Percentiles rank a stretch among this genome's conserved stretches.
Conservation (phyloP, 2,329 filamentous ascomycete species). For the Phaeosphaeria sp. region DNA sequence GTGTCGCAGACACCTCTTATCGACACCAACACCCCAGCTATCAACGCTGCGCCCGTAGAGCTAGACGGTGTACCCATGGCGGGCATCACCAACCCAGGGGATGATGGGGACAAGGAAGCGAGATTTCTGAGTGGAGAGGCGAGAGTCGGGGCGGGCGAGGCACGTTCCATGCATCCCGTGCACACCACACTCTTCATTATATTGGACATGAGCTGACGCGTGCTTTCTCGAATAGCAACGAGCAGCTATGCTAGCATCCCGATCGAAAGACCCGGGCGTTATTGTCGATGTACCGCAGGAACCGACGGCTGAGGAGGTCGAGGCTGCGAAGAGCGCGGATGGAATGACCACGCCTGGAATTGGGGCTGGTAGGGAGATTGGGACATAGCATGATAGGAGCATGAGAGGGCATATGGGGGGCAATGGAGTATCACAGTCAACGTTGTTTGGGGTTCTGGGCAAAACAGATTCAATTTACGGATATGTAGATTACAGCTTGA, state of each 20-base stretch:
- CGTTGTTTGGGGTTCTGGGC: too few relatives aligned
- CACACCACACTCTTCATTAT: too few relatives aligned
- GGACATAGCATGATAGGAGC: not conserved
- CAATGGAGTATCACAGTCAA: too few relatives aligned
- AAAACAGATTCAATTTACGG: too few relatives aligned
- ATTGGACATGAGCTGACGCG: not conserved
- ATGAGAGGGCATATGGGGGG: too few relatives aligned
- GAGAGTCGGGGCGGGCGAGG: conserved; percentile 29
- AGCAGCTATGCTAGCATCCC: conserved; percentile 44
- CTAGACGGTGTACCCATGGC: conserved; percentile 45
- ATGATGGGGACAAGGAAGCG: conserved; percentile 37
- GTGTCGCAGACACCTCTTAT: conserved; percentile 43
- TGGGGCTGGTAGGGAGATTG: not conserved
- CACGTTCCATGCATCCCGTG: conserved; percentile 16
- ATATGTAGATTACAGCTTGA: too few relatives aligned
- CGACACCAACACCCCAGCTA: conserved; percentile 47
- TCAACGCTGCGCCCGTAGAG: conserved; percentile 54
- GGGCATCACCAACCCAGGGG: conserved; percentile 11
- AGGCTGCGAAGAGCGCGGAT: conserved; percentile 38
- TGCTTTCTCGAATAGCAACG: conserved; percentile 39
- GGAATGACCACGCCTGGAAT: conserved; percentile 18
- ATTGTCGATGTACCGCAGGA: conserved; percentile 54
- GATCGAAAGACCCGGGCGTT: conserved; percentile 53
- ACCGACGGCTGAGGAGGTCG: conserved; percentile 54
- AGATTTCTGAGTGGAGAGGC: conserved; percentile 36